A percentile compares a stretch with the other conserved stretches of the same genome.
phyloP scores from a whole-genome alignment of 2,329 filamentous ascomycete species.

The Cercospora sojina region DNA sequence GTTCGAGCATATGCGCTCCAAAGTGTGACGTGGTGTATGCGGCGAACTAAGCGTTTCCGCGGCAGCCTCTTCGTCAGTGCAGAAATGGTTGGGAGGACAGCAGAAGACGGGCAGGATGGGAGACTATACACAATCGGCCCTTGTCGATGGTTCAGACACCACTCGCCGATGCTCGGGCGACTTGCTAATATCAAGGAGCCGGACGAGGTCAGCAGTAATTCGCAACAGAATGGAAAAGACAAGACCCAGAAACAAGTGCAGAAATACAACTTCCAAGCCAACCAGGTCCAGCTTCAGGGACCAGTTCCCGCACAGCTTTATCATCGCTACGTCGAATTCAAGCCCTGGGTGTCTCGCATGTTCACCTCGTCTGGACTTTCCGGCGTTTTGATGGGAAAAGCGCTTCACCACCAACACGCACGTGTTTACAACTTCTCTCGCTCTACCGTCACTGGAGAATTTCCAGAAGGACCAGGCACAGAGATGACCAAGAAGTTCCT shows the following conservation, averaged over 20 bases:
- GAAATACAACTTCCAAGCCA: conserved; percentile 80
- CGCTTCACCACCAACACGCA: conserved; percentile 84
- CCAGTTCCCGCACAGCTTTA: conserved; percentile 79
- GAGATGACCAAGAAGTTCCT: conserved; percentile 78
- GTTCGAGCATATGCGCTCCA: conserved; percentile 81
- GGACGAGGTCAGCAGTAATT: conserved; percentile 41
- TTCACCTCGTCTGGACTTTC: conserved; percentile 76
- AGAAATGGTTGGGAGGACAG: conserved; percentile 73
- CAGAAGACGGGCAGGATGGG: conserved; percentile 58
- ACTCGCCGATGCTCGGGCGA: conserved; percentile 83
- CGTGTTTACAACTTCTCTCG: conserved; percentile 87
- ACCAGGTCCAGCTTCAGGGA: conserved; percentile 82
- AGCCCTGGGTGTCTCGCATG: conserved; percentile 84
- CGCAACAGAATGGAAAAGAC: conserved; percentile 18
- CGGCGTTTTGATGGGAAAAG: conserved; percentile 77
- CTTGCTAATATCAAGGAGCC: conserved; percentile 65
- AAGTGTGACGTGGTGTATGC: conserved; percentile 63
- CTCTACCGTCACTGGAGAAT: conserved; percentile 69
- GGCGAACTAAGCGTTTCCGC: conserved; percentile 63
- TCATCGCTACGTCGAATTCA: conserved; percentile 91
- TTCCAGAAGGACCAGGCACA: conserved; percentile 58
- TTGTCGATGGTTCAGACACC: conserved; percentile 75
- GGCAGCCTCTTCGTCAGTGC: conserved; percentile 72
- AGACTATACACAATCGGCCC: conserved; percentile 78
- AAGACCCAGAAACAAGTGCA: conserved; percentile 52